Percentiles rank a stretch among this genome's conserved stretches.
These are phyloP conservation scores for Cornus florida DNA, from an alignment of 148 eudicot species.

Conservation along the genomic window DNA sequence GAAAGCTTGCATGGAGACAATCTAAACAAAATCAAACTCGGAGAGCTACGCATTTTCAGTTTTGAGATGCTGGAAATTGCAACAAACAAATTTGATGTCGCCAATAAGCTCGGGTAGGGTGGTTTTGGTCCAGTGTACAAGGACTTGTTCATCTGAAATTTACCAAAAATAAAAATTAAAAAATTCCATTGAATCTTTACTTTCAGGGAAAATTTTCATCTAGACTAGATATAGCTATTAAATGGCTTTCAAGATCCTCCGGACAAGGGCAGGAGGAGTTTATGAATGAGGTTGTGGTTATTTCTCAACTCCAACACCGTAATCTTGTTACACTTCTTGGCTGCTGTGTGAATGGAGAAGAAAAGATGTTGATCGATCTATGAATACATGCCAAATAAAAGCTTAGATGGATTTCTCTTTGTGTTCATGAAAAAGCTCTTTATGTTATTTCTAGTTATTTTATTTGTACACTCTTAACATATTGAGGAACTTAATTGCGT, in stretches of 20 bases:
- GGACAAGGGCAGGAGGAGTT: too few species aligned
- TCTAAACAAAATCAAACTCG: neutral
- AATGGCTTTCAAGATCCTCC: too few species aligned
- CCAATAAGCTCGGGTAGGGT: too few species aligned
- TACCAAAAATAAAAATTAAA: too few species aligned
- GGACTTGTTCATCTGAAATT: slow-evolving; percentile 1
- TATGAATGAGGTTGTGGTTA: slow-evolving; percentile 47
- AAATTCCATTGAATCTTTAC: neutral
- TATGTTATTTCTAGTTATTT: too few species aligned
- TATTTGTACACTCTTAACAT: too few species aligned
- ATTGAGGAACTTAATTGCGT: too few species aligned
- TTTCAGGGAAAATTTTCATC: slow-evolving; percentile 47
- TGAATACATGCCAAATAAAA: too few species aligned
- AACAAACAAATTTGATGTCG: too few species aligned
- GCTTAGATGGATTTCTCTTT: slow-evolving; percentile 45
- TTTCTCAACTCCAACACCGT: slow-evolving; percentile 58
- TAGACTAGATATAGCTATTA: too few species aligned
- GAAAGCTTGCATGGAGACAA: too few species aligned
- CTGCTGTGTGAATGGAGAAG: slow-evolving; percentile 46
- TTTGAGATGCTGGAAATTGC: slow-evolving; percentile 19
- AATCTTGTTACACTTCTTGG: slow-evolving; percentile 54
- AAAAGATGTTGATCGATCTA: slow-evolving; percentile 44
- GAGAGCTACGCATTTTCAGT: slow-evolving; percentile 23
- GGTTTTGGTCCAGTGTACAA: slow-evolving; percentile 38
- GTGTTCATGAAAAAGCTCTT: slow-evolving; percentile 10